Evolutionary conservation across 148 eudicot genomes (phyloP), one percentile per base, ranked within the genome.

Genomic region (Heliosperma pusillum): DNA sequence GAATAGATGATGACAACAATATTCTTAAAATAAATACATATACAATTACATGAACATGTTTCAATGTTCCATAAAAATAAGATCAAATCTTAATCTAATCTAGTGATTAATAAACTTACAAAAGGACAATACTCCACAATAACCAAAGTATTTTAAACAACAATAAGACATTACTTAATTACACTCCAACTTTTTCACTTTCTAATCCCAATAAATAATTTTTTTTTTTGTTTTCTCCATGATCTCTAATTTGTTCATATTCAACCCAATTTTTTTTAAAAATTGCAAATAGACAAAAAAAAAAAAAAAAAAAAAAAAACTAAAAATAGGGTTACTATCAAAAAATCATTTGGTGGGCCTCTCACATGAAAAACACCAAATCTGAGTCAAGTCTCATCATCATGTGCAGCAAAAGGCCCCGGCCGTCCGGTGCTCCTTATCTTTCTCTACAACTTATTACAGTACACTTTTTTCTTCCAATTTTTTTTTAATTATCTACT

Each of bases 351-450:
- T 61, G 21, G 72, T 21, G 58, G 74, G 50, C 21, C 11, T 15
- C 40, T 22, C 64, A 24, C 30, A 55, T 73, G 20, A 44, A 45
- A 66, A n/a, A 57, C 66, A 63, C 71, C 73, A 52, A 64, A 36
- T 76, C 59, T 69, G 66, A 60, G 67, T 63, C 77, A 64, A 57
- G 58, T 52, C 65, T 75, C 53, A 80, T 76, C 76, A 80, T 67
- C 83, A 75, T 72, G 75, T 71, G 79, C 83, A 71, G 20, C 79
- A 36, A 81, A 76, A 80, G 80, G 47, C 64, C 80, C 80, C 40
- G 68, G 77, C 80, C 77, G 74, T 76, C 83, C 73, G 77, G 52
- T 80, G 59, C 78, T 63, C 74, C 67, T 75, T 75, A 55, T 45
- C 72, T 66, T 30, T 70, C 24, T 75, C 66, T 63, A 62, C 63